Percentiles rank a stretch among this genome's conserved stretches.
phyloP scores from a whole-genome alignment of 139 green algal genomes.

The Haematococcus lacustris region DNA sequence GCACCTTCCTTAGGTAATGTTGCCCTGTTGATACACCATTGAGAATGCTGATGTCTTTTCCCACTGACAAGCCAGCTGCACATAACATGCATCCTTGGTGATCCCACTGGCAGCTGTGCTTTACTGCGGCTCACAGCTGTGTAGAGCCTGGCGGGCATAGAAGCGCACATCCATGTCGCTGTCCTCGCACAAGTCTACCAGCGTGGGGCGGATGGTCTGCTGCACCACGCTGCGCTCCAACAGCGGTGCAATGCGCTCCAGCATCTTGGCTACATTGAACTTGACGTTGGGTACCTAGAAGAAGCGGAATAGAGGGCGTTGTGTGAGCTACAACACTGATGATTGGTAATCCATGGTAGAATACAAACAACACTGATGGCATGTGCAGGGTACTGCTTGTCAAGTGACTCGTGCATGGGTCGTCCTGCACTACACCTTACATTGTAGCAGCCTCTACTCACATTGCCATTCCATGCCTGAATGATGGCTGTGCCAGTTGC shows the following conservation, averaged over 20 bases:
- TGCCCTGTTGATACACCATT: neutral
- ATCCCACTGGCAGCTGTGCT: too few species aligned
- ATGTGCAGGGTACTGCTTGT: too few species aligned
- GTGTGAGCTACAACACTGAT: too few species aligned
- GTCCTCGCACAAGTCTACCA: conserved; percentile 82
- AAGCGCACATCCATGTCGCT: conserved; percentile 88
- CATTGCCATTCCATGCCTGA: neutral
- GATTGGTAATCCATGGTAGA: too few species aligned
- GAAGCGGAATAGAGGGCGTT: too few species aligned
- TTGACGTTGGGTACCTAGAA: conserved; percentile 82
- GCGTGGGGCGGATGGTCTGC: conserved; percentile 69
- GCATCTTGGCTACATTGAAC: conserved; percentile 90
- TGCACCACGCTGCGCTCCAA: conserved; percentile 62
- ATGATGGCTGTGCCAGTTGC: too few species aligned
- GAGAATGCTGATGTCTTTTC: neutral
- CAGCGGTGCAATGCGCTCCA: conserved; percentile 71
- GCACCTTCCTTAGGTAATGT: neutral
- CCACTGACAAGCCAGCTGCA: too few species aligned
- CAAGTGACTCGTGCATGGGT: too few species aligned
- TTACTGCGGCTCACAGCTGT: conserved; percentile 26
- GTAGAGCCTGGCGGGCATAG: conserved; percentile 70
- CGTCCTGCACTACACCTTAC: neutral
- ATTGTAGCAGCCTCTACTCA: neutral
- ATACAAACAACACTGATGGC: too few species aligned
- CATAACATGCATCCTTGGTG: too few species aligned